These are phyloP conservation scores for Cryptomeria japonica DNA, from an alignment of 75 land plant species.

Conservation along the genomic window DNA sequence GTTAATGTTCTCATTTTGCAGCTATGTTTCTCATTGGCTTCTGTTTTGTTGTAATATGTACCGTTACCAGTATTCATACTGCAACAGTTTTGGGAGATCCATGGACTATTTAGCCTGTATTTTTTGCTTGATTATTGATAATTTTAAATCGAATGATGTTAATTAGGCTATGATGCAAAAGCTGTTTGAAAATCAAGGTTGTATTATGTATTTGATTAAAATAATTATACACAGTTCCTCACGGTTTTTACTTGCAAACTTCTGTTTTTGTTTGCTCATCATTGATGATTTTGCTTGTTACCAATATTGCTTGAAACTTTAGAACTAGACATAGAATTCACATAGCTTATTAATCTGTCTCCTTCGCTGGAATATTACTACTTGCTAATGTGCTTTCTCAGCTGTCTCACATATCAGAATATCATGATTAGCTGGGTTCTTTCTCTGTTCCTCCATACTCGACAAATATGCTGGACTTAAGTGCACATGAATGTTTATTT, in stretches of 20 bases:
- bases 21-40: background rate
- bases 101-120: background rate
- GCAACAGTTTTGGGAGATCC: background rate
- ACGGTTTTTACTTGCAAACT: background rate
- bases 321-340: background rate
- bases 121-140: background rate
- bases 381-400: background rate
- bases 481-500: background rate
- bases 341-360: background rate
- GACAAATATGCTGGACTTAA: background rate
- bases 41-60: background rate
- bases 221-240: background rate
- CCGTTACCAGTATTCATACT: background rate
- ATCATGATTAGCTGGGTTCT: background rate
- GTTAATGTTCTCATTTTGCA: slow-evolving; percentile 4
- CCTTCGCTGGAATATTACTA: background rate
- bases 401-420: background rate
- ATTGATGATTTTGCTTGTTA: background rate
- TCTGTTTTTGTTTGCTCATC: background rate
- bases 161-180: background rate
- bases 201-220: background rate
- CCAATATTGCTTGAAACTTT: background rate
- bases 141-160: background rate
- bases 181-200: background rate
- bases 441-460: background rate